Conservation (phyloP, 1,284 basidiomycete species). For the Ceratobasidium sp. region DNA sequence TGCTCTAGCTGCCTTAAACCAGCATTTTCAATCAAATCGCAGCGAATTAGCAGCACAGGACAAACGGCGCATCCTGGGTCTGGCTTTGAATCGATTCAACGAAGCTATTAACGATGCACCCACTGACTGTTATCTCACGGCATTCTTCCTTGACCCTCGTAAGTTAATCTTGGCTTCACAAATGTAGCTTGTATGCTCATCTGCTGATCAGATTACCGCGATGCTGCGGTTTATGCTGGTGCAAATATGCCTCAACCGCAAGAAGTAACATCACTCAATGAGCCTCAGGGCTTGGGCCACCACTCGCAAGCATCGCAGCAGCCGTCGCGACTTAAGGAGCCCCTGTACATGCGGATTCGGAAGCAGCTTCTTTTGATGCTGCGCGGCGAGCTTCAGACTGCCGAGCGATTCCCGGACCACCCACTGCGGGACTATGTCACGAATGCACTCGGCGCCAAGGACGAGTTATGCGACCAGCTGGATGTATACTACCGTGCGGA, state of each 20-base stretch:
- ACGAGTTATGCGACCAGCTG: slow-evolving; percentile 9
- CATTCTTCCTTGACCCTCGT: slow-evolving; percentile 57
- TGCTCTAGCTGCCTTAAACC: slow-evolving; percentile 16
- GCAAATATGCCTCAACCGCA: too few relatives aligned
- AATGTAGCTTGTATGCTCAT: neutral
- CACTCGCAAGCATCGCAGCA: neutral
- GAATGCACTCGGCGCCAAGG: neutral
- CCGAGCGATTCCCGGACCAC: neutral
- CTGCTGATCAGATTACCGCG: slow-evolving; percentile 13
- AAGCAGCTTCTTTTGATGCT: slow-evolving; percentile 2
- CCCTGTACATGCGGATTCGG: neutral
- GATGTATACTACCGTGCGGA: neutral
- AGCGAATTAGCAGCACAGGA: neutral
- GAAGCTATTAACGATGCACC: slow-evolving; percentile 54
- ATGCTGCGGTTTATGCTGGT: slow-evolving; percentile 1
- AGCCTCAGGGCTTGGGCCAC: neutral
- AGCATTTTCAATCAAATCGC: neutral
- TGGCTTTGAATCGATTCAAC: slow-evolving; percentile 53
- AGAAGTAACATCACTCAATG: too few relatives aligned
- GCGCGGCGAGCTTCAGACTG: neutral
- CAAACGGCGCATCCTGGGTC: slow-evolving; percentile 49
- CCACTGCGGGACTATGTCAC: neutral
- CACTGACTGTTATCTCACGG: slow-evolving; percentile 53
- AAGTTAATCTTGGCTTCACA: neutral
- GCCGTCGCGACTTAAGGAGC: neutral